These are phyloP conservation scores for Pseudogymnoascus sp. DNA, from an alignment of 2,329 filamentous ascomycete genomes.

Conservation along the genomic window DNA sequence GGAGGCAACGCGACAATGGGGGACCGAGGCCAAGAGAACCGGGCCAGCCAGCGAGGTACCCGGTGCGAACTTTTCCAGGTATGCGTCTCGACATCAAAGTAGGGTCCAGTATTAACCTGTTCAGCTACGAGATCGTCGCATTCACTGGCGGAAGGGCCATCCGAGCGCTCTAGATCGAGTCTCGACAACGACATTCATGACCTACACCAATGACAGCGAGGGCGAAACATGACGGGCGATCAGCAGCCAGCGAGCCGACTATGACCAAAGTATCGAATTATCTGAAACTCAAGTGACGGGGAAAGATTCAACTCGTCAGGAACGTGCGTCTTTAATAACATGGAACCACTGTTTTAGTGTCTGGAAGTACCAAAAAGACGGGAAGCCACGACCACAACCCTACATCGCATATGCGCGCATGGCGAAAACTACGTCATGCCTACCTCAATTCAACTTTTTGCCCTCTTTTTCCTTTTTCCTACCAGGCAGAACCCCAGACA, in stretches of 20 bases:
- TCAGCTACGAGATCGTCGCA: not conserved
- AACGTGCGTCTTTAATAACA: not conserved
- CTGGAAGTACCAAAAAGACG: not conserved
- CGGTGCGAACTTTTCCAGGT: not conserved
- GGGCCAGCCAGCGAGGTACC: constrained; percentile 2
- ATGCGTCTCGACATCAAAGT: not conserved
- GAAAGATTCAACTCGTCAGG: not conserved
- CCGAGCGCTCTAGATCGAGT: not conserved
- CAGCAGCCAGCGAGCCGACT: not conserved
- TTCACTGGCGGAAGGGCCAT: not conserved
- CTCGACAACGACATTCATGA: not conserved
- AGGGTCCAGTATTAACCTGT: not conserved
- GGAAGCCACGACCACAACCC: not conserved
- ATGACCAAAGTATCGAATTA: not conserved
- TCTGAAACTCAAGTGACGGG: not conserved
- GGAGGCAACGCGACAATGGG: not conserved
- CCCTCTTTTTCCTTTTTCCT: not conserved
- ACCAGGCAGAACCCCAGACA: not conserved
- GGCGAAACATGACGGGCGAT: not conserved
- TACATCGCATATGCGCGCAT: not conserved
- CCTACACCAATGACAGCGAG: not conserved
- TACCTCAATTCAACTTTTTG: not conserved
- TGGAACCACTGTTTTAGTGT: not conserved
- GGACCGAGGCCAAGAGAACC: not conserved
- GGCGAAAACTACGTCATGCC: not conserved